Evolutionary conservation across 768 basidiomycete species (phyloP), one percentile per base, ranked within the genome.

Genomic region (Leccinum olivaceopallidum): DNA sequence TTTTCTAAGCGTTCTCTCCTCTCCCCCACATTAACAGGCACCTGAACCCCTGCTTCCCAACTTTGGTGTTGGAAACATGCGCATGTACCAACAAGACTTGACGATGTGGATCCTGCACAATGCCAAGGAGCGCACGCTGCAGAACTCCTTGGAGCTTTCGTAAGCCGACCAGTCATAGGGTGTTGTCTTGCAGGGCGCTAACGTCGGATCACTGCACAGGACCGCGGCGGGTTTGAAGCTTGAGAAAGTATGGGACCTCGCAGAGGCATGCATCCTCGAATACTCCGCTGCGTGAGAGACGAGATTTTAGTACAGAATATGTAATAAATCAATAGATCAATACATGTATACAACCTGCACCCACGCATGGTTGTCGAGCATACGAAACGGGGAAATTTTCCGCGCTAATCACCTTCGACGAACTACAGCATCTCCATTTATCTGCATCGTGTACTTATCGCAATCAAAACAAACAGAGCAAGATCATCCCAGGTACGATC

Each of bases 11-110:
- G 12, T 56, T 47, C 5, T 32, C 7, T 26, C 16, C 49, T 12
- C 13, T n/a, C 6, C 16, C 5, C 22, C 6, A 20, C 26, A 8
- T 54, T 34, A 18, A 34, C 63, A 76, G 74, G 75, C 76, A 2
- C 76, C 76, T 30, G 66, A 70, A 49, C 76, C 73, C 8, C 42
- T 77, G 32, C 64, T 75, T 24, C 60, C 70, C 5, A 77, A 74
- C 65, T 75, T 69, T 55, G 75, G 76, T 16, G 67, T 65, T 9
- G 74, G 74, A 3, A 67, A 63, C 37, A 63, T 69, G 20, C 68
- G 68, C 1, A 59, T 69, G 59, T 72, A 77, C 59, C 58, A 72
- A 32, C 64, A 65, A 37, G 77, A 76, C 48, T 2, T 77, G 52
- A 56, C 59, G 2, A 77, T 76, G 75, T 66, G 61, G 62, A 50